phyloP scores from a whole-genome alignment of 805 yeast species.

The Pichia insulana region DNA sequence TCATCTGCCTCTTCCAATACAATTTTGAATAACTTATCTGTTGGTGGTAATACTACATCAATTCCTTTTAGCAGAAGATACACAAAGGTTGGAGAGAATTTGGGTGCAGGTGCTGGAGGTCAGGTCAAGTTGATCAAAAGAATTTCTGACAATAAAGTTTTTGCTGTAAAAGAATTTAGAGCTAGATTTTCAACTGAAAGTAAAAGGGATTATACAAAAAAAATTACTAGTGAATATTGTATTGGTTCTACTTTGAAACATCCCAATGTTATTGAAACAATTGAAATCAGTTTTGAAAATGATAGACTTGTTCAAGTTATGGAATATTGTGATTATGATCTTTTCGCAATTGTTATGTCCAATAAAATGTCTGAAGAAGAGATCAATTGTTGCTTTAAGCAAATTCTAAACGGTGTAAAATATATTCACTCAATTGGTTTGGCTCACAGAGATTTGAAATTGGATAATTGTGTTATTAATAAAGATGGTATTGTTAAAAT shows the following conservation, averaged over 20 bases:
- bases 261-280: constrained; percentile 83
- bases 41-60: constrained; percentile 34
- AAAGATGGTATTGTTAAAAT: constrained; percentile 77
- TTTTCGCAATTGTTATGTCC: constrained; percentile 91
- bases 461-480: constrained; percentile 87
- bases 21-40: constrained; percentile 15
- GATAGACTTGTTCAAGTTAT: constrained; percentile 82
- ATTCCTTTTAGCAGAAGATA: constrained; percentile 69
- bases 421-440: constrained; percentile 80
- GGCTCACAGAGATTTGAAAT: constrained; percentile 84
- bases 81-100: constrained; percentile 71
- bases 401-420: constrained; percentile 68
- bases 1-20: constrained; percentile 11
- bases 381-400: constrained; percentile 83
- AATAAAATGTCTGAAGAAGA: constrained; percentile 77
- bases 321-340: constrained; percentile 91
- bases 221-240: constrained; percentile 90
- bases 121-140: constrained; percentile 69
- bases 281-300: constrained; percentile 84
- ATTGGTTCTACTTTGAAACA: constrained; percentile 86
- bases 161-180: constrained; percentile 91
- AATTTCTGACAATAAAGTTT: constrained; percentile 55
- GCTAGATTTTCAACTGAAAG: constrained; percentile 66
- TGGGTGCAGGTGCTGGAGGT: constrained; percentile 97
- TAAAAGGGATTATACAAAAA: constrained; percentile 79